phyloP scores from a whole-genome alignment of 2,329 filamentous ascomycete genomes.

The Colletotrichum plurivorum region DNA sequence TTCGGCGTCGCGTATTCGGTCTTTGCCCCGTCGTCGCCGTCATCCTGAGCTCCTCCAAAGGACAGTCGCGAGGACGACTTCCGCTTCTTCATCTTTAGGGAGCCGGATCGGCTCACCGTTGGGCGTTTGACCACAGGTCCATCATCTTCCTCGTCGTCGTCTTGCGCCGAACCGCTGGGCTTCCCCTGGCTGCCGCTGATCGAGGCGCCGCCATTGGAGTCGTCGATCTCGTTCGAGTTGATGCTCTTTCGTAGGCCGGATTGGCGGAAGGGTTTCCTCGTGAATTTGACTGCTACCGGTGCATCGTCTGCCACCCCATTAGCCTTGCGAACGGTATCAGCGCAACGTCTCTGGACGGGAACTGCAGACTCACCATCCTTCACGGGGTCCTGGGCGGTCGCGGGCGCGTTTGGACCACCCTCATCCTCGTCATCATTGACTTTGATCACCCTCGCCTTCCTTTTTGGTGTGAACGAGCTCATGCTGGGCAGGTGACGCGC shows the following conservation, averaged over 20 bases:
- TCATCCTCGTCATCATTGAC: slow-evolving; percentile 75
- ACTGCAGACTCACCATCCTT: slow-evolving; percentile 55
- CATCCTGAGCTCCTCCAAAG: slow-evolving; percentile 70
- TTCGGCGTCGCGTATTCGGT: slow-evolving; percentile 72
- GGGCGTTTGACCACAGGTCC: slow-evolving; percentile 66
- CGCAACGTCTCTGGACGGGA: slow-evolving; percentile 40
- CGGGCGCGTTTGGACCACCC: slow-evolving; percentile 35
- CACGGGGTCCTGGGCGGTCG: slow-evolving; percentile 45
- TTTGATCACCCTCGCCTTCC: slow-evolving; percentile 84
- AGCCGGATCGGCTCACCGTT: slow-evolving; percentile 60
- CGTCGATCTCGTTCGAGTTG: slow-evolving; percentile 56
- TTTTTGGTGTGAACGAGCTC: slow-evolving; percentile 69
- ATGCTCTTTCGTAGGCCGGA: slow-evolving; percentile 72
- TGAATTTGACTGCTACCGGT: slow-evolving; percentile 39
- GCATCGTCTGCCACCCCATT: slow-evolving; percentile 29
- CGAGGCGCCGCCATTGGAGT: slow-evolving; percentile 35
- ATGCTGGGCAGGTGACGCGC: slow-evolving; percentile 51
- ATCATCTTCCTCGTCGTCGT: slow-evolving; percentile 61
- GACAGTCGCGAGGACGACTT: slow-evolving; percentile 77
- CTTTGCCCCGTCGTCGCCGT: slow-evolving; percentile 67
- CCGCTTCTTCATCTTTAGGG: slow-evolving; percentile 77
- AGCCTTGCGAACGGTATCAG: slow-evolving; percentile 45
- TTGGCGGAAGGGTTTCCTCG: slow-evolving; percentile 69
- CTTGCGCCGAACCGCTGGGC: slow-evolving; percentile 45
- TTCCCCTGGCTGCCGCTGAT: slow-evolving; percentile 20